A percentile compares a stretch with the other conserved stretches of the same genome.
These are phyloP conservation scores for Candida patagonica DNA, from an alignment of 805 yeast species.

Conservation along the genomic window DNA sequence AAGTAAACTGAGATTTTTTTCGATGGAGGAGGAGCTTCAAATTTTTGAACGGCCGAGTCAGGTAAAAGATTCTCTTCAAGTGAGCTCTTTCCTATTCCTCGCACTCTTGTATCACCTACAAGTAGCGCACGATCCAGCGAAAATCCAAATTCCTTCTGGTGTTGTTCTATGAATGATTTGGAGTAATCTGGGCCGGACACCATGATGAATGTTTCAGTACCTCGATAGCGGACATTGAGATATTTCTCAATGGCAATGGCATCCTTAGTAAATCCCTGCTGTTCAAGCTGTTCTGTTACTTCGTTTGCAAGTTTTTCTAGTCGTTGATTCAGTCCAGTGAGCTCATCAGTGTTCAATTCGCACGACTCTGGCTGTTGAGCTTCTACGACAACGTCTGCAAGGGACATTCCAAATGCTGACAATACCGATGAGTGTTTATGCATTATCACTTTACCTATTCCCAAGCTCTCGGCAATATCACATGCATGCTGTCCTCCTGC, in stretches of 20 bases:
- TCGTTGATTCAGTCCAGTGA: slow-evolving; percentile 33
- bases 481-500: slow-evolving; percentile 91
- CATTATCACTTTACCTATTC: slow-evolving; percentile 57
- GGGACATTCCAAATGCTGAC: slow-evolving; percentile 81
- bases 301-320: slow-evolving; percentile 36
- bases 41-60: slow-evolving; percentile 13
- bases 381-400: slow-evolving; percentile 80
- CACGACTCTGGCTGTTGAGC: slow-evolving; percentile 62
- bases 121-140: slow-evolving; percentile 47
- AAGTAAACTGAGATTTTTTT: slow-evolving; percentile 48
- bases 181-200: slow-evolving; percentile 28
- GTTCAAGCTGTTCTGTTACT: slow-evolving; percentile 33
- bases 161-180: slow-evolving; percentile 43
- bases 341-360: slow-evolving; percentile 28
- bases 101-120: slow-evolving; percentile 64
- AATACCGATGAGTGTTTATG: slow-evolving; percentile 77
- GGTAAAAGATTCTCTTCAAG: slow-evolving; percentile 1
- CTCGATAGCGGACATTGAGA: slow-evolving; percentile 72
- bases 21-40: slow-evolving; percentile 15
- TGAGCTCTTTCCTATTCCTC: slow-evolving; percentile 59
- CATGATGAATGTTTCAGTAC: slow-evolving; percentile 85
- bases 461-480: slow-evolving; percentile 62
- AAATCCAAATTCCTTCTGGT: slow-evolving; percentile 68
- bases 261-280: slow-evolving; percentile 44
- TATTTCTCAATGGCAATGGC: slow-evolving; percentile 50